Conservation (phyloP, 1,284 basidiomycete species). For the Ustilago curta region DNA sequence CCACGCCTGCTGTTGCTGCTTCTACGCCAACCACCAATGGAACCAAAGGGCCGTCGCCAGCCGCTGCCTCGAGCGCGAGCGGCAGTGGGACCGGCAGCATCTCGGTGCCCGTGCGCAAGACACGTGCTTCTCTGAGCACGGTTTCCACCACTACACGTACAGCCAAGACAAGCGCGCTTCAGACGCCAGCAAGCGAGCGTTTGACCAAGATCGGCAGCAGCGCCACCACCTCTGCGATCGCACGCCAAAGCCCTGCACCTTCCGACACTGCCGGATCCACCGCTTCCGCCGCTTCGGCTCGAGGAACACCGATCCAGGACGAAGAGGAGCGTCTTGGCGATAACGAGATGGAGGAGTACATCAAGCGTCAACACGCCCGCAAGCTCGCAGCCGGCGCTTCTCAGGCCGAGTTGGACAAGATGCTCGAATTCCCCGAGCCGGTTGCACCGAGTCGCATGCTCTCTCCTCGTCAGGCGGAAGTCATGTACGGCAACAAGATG, state of each 20-base stretch:
- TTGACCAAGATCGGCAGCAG: slow-evolving; percentile 23
- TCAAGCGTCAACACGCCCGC: slow-evolving; percentile 87
- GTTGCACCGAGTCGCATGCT: slow-evolving; percentile 78
- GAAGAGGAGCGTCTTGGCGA: slow-evolving; percentile 93
- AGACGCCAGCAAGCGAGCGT: slow-evolving; percentile 28
- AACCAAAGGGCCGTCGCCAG: slow-evolving; percentile 15
- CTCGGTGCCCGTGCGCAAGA: slow-evolving; percentile 39
- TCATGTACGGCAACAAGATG: slow-evolving; percentile 70
- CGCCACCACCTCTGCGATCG: slow-evolving; percentile 15
- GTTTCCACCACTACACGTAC: slow-evolving; percentile 10
- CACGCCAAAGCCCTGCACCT: slow-evolving; percentile 36
- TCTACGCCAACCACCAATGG: slow-evolving; percentile 15
- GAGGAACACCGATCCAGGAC: slow-evolving; percentile 52
- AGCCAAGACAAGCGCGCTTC: slow-evolving; percentile 18
- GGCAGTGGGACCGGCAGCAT: slow-evolving; percentile 10
- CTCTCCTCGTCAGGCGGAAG: slow-evolving; percentile 75
- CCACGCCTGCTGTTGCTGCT: neutral
- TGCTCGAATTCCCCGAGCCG: slow-evolving; percentile 93
- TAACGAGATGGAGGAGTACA: slow-evolving; percentile 96
- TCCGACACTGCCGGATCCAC: slow-evolving; percentile 28
- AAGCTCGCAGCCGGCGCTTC: slow-evolving; percentile 82
- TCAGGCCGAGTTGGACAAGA: slow-evolving; percentile 86
- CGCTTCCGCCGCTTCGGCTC: slow-evolving; percentile 12
- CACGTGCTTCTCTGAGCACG: slow-evolving; percentile 40
- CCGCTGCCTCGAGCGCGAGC: slow-evolving; percentile 6